Evolutionary conservation across 1,284 basidiomycete genomes (phyloP).

Genomic region (Ganoderma multipileum): DNA sequence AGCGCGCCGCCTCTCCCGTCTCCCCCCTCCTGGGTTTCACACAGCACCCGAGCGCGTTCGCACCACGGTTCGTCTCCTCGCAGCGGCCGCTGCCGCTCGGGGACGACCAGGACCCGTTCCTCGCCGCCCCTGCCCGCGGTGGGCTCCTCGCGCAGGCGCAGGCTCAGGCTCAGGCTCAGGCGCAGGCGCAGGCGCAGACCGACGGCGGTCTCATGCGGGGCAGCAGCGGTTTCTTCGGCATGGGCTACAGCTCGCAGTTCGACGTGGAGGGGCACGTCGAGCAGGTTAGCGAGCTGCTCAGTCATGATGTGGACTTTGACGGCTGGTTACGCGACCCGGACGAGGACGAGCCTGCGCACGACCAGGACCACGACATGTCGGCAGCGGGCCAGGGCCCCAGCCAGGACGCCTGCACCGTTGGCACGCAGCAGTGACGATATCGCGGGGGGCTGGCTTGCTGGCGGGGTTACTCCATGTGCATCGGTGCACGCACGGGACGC

Average conservation of each 20-base stretch:
- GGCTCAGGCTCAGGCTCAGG: conserved; percentile 6
- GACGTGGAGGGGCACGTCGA: conserved; percentile 52
- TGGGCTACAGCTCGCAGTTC: conserved; percentile 55
- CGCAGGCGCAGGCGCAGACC: conserved; percentile 9
- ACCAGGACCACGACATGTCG: conserved; percentile 25
- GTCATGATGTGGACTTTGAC: conserved; percentile 53
- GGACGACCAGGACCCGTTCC: conserved; percentile 22
- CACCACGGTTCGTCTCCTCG: conserved; percentile 49
- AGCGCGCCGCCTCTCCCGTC: conserved; percentile 42
- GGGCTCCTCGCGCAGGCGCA: not conserved
- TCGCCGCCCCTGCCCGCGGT: conserved; percentile 9
- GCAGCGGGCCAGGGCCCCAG: conserved; percentile 7
- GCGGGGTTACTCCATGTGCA: no score
- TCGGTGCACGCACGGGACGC: no score
- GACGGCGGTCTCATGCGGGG: conserved; percentile 30
- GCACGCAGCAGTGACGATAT: not conserved
- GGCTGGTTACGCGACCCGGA: conserved; percentile 50
- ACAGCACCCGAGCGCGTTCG: conserved; percentile 45
- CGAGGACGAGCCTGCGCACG: conserved; percentile 35
- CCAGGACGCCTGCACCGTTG: conserved; percentile 7
- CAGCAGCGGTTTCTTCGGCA: conserved; percentile 39
- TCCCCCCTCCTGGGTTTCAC: conserved; percentile 47
- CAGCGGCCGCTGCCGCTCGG: conserved; percentile 33
- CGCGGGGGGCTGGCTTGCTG: not conserved
- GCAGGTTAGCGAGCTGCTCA: conserved; percentile 49